Conservation (phyloP, 495 filamentous ascomycete genomes). For the Daldinia bambusicola region DNA sequence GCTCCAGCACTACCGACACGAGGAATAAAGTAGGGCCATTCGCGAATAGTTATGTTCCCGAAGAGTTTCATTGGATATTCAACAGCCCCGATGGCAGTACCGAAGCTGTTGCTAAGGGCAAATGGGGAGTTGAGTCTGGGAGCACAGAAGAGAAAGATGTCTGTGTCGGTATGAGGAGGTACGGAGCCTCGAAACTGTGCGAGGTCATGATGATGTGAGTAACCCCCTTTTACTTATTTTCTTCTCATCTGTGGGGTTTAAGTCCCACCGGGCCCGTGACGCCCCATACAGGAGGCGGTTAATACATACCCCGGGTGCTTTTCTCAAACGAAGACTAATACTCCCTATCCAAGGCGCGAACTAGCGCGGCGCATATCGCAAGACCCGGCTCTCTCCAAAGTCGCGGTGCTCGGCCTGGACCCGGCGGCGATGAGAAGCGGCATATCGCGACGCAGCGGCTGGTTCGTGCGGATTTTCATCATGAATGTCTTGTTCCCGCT, state of each 20-base stretch:
- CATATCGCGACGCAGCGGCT: constrained; percentile 41
- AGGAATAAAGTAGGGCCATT: constrained; percentile 35
- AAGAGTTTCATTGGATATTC: constrained; percentile 47
- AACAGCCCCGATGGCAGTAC: constrained; percentile 41
- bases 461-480: constrained; percentile 25
- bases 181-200: constrained; percentile 54
- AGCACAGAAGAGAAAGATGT: constrained; percentile 14
- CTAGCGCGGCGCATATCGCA: constrained; percentile 47
- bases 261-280: too few species aligned
- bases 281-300: too few species aligned
- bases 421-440: constrained; percentile 51
- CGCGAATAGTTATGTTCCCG: constrained; percentile 28
- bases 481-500: constrained; percentile 27
- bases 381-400: constrained; percentile 48
- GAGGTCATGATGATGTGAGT: constrained; percentile 55
- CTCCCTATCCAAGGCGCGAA: constrained; percentile 43
- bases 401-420: constrained; percentile 49
- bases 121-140: constrained; percentile 46
- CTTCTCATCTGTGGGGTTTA: background rate
- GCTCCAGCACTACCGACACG: constrained; percentile 40
- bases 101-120: constrained; percentile 51
- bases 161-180: constrained; percentile 49
- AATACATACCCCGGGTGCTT: too few species aligned
- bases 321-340: constrained; percentile 23
- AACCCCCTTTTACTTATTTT: too few species aligned